Base-by-base conservation (phyloP, 2,329 filamentous ascomycete species). In the Sphaerulina vaccinii region DNA sequence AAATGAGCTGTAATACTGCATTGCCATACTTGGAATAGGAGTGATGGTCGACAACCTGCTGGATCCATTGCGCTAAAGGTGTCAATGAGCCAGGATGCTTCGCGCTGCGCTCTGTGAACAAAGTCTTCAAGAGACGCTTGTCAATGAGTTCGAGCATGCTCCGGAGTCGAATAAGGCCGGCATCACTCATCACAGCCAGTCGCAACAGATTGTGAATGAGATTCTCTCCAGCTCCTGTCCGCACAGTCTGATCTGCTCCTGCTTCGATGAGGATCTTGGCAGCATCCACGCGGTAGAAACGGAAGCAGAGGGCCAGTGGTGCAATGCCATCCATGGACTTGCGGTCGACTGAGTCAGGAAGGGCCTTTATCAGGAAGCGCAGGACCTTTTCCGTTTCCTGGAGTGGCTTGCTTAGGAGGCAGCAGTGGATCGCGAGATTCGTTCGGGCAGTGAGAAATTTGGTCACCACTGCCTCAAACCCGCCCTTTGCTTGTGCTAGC, bases 291-390 rank as follows among this genome's bases (percentile, higher is more conserved):
- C 79, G 77, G 9, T 79, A 77, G 2, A 81, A 70, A 2, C 75
- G 70, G 55, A 84, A 85, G 1, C 88, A 87, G 8, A 88, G 66
- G 50, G 84, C 78, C 1, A 95, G 74, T 1, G 89, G 88, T 0
- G 87, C 91, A 44, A 79, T 72, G 0, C 82, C 82, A 6, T 72
- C 64, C 2, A 39, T 49, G 1, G 73, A 81, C 62, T 82, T 87
- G 43, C 78, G 75, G 51, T 90, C 81, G 1, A 95, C 62, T 1
- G 76, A 77, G 2, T 79, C 73, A 0, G 88, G 87, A 51, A 78
- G 76, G 9, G 77, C 74, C 21, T 83, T 75, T 45, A 88, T 68
- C 2, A 95, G 73, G 58, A 88, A 88, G 50, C 83, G 73, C 29
- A 93, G 73, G 3, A 90, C 67, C 24, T 74, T 72, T 15, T 78